phyloP scores from a whole-genome alignment of 2,329 filamentous ascomycete genomes.

The Colletotrichum spaethianum region DNA sequence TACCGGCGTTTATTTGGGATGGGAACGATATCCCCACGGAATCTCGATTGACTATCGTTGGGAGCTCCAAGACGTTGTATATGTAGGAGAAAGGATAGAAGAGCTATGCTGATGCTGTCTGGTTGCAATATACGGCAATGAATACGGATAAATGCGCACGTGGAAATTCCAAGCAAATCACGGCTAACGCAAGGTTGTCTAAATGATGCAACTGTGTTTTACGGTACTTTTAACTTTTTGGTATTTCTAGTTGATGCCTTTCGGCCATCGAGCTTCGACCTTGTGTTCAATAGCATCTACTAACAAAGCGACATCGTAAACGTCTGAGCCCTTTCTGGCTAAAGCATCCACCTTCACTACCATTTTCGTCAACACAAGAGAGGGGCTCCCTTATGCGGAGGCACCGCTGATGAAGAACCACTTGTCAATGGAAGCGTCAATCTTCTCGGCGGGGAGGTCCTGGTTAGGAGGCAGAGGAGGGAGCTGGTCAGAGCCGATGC shows the following conservation, averaged over 20 bases:
- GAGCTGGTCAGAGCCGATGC: constrained; percentile 78
- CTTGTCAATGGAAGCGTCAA: constrained; percentile 98
- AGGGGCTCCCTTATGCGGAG: constrained; percentile 72
- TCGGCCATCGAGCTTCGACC: constrained; percentile 2
- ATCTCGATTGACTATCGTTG: constrained; percentile 27
- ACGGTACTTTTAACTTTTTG: constrained; percentile 32
- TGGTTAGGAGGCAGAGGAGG: constrained; percentile 84
- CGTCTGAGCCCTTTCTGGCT: neutral
- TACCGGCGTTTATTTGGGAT: constrained; percentile 37
- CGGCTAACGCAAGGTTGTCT: neutral
- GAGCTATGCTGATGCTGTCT: neutral
- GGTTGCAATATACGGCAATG: neutral
- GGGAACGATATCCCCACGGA: constrained; percentile 30
- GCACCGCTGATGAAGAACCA: constrained; percentile 99
- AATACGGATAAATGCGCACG: neutral
- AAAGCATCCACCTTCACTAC: constrained; percentile 5
- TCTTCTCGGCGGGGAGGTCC: constrained; percentile 87
- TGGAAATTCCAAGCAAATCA: neutral
- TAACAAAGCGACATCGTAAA: constrained; percentile 15
- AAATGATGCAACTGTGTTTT: neutral
- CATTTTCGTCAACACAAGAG: constrained; percentile 6
- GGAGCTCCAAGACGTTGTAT: constrained; percentile 17
- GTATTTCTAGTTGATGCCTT: constrained; percentile 27
- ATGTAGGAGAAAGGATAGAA: neutral
- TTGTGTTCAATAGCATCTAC: constrained; percentile 18